phyloP scores from a whole-genome alignment of 2,329 filamentous ascomycete species.

The Endocalyx cinctus region DNA sequence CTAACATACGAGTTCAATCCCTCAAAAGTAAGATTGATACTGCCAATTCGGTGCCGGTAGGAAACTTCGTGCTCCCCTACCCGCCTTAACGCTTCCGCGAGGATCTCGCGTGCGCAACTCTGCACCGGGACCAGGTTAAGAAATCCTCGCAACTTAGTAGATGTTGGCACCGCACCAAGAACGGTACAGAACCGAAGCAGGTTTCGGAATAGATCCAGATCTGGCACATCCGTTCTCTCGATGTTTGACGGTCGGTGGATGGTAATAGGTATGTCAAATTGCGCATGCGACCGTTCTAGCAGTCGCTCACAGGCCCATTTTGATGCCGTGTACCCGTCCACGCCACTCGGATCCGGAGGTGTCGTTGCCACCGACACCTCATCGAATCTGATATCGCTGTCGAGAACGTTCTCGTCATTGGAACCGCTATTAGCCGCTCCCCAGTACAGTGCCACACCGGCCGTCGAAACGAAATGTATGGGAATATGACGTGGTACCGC shows the following conservation, averaged over 20 bases:
- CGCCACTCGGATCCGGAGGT: constrained; percentile 15
- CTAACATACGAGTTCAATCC: too few relatives aligned
- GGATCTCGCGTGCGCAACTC: too few relatives aligned
- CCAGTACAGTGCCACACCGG: constrained; percentile 12
- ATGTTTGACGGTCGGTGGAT: constrained; percentile 9
- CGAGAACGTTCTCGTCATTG: not conserved
- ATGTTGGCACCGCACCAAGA: too few relatives aligned
- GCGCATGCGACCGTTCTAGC: constrained; percentile 20
- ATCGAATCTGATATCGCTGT: not conserved
- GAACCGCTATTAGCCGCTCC: not conserved
- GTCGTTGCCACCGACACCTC: not conserved
- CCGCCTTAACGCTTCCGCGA: too few relatives aligned
- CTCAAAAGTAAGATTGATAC: too few relatives aligned
- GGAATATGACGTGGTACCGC: constrained; percentile 6
- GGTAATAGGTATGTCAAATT: constrained; percentile 5
- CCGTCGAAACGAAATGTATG: constrained; percentile 33
- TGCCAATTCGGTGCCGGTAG: too few relatives aligned
- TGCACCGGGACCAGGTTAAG: too few relatives aligned
- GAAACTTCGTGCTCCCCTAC: too few relatives aligned
- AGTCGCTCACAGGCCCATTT: constrained; percentile 31
- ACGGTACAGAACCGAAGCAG: too few relatives aligned
- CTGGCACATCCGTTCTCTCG: constrained; percentile 1
- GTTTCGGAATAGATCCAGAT: constrained; percentile 5
- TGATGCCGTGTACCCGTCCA: constrained; percentile 27
- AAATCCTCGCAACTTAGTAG: too few relatives aligned